phyloP scores from a whole-genome alignment of 345 rosid genomes.

The Carallia pectinifolia region DNA sequence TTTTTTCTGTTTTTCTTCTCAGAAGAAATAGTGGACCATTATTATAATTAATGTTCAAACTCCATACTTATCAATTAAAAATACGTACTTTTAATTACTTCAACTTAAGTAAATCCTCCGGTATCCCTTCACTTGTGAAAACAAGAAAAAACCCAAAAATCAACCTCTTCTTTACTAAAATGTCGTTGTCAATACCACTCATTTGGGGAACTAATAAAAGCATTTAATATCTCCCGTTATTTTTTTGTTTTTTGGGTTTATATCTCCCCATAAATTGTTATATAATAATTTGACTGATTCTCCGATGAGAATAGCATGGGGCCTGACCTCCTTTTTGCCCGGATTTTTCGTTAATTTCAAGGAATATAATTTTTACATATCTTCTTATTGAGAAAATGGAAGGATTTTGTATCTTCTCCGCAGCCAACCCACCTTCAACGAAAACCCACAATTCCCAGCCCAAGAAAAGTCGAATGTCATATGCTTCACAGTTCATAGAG shows the following conservation, averaged over 20 bases:
- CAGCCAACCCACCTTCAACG: not conserved
- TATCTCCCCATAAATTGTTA: not conserved
- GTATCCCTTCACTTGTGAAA: no score
- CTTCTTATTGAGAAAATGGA: constrained; percentile 17
- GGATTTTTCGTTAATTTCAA: constrained; percentile 36
- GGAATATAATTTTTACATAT: constrained; percentile 19
- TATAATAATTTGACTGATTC: constrained; percentile 33
- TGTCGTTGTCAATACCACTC: no score
- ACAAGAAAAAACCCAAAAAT: constrained; percentile 5
- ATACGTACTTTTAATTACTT: no score
- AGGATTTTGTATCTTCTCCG: constrained; percentile 21
- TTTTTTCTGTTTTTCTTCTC: no score
- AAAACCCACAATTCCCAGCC: not conserved
- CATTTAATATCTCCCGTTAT: no score
- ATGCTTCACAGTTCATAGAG: not conserved
- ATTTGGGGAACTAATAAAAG: no score
- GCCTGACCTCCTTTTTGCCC: constrained; percentile 23
- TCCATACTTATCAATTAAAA: no score
- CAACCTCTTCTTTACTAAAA: no score
- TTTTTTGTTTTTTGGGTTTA: no score
- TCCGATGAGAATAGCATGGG: constrained; percentile 26
- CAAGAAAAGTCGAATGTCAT: constrained; percentile 20
- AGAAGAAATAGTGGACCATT: no score
- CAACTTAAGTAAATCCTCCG: no score
- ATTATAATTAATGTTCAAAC: no score